These are phyloP conservation scores for Beauveria rudraprayagi DNA, from an alignment of 2,329 filamentous ascomycete species.

Conservation along the genomic window DNA sequence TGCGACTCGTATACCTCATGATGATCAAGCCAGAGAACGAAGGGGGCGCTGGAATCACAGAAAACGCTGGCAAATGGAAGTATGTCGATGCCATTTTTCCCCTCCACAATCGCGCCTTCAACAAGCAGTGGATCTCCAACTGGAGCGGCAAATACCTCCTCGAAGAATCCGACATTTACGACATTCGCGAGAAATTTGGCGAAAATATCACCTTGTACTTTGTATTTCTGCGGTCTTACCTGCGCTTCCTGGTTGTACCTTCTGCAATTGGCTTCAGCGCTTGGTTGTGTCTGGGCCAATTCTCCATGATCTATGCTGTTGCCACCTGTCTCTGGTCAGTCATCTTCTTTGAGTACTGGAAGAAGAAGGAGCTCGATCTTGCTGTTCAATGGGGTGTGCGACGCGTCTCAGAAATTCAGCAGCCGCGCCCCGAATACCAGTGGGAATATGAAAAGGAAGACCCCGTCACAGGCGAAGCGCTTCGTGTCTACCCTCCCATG, in stretches of 20 bases:
- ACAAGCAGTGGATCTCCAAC: slow-evolving; percentile 65
- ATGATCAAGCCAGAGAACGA: slow-evolving; percentile 66
- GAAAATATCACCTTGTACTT: slow-evolving; percentile 92
- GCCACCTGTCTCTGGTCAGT: slow-evolving; percentile 80
- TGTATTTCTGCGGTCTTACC: slow-evolving; percentile 87
- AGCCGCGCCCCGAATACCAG: slow-evolving; percentile 66
- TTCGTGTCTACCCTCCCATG: slow-evolving; percentile 66
- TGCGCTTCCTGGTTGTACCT: slow-evolving; percentile 75
- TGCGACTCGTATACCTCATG: slow-evolving; percentile 80
- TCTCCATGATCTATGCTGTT: slow-evolving; percentile 72
- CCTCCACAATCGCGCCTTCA: slow-evolving; percentile 68
- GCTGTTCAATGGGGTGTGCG: slow-evolving; percentile 83
- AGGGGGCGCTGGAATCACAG: slow-evolving; percentile 71
- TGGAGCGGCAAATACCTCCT: slow-evolving; percentile 67
- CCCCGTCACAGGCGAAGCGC: slow-evolving; percentile 70
- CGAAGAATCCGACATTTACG: slow-evolving; percentile 57
- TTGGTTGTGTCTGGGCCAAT: slow-evolving; percentile 78
- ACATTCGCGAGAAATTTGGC: slow-evolving; percentile 69
- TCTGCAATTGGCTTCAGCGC: slow-evolving; percentile 67
- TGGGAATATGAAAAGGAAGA: slow-evolving; percentile 73
- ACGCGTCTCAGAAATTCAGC: slow-evolving; percentile 74
- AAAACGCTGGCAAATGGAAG: slow-evolving; percentile 61
- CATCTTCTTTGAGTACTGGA: slow-evolving; percentile 92
- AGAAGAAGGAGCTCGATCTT: slow-evolving; percentile 81
- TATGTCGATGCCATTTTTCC: slow-evolving; percentile 68